Percentiles rank a stretch among this genome's conserved stretches.
Evolutionary conservation across 805 yeast genomes (phyloP).

Genomic region (Kurtzmaniella cleridarum): DNA sequence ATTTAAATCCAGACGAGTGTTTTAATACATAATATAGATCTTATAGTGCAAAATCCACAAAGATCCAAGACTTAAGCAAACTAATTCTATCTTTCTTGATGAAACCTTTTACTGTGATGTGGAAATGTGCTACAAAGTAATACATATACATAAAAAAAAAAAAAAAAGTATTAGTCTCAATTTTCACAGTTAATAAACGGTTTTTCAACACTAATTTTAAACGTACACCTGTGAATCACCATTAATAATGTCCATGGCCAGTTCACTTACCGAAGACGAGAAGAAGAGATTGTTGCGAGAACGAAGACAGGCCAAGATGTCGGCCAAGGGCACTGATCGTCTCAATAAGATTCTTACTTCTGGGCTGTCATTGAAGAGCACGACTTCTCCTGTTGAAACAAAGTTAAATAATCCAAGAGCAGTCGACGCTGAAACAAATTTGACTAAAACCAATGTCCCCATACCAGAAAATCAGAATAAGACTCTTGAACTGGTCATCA

Average conservation of each 20-base stretch:
- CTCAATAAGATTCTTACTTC: constrained; percentile 39
- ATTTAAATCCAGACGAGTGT: no score
- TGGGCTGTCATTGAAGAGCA: constrained; percentile 32
- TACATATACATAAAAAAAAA: no score
- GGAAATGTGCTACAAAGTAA: no score
- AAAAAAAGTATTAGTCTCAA: no score
- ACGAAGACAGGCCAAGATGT: constrained; percentile 60
- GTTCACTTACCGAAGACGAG: constrained; percentile 45
- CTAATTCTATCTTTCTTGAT: no score
- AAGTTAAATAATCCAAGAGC: constrained; percentile 3
- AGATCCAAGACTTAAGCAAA: no score
- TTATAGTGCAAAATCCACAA: no score
- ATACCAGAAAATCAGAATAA: constrained; percentile 2
- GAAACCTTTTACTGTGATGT: no score
- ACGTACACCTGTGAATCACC: no score
- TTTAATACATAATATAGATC: no score
- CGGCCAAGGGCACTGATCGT: constrained; percentile 50
- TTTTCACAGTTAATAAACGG: no score
- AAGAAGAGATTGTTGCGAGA: constrained; percentile 55
- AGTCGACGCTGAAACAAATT: constrained; percentile 1
- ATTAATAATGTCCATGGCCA: constrained; percentile 2
- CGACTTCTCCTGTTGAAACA: constrained; percentile 31
- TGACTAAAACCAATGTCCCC: constrained; percentile 1
- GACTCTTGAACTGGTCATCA: constrained; percentile 1
- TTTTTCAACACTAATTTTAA: no score